Conservation (phyloP, 352 stramenopile species). For the Phytophthora rubi region DNA sequence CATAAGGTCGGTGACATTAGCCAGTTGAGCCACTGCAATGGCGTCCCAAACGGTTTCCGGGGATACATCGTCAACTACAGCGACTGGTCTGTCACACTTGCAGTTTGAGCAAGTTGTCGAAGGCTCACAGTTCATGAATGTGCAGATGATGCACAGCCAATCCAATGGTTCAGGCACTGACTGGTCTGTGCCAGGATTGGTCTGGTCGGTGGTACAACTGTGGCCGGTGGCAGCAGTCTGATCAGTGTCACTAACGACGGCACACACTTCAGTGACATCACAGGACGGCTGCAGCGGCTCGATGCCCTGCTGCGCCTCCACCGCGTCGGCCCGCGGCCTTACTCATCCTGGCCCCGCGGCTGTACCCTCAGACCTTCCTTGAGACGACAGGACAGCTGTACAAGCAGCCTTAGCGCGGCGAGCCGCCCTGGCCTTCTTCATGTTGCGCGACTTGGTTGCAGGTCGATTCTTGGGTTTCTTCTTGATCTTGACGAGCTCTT, state of each 20-base stretch:
- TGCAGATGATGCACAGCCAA: background rate
- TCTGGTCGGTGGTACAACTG: background rate
- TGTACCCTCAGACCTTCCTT: background rate
- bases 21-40: too few species aligned
- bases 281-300: background rate
- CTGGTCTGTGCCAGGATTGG: background rate
- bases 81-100: background rate
- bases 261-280: background rate
- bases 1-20: too few species aligned
- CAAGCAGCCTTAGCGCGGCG: background rate
- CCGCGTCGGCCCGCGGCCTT: background rate
- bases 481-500: background rate
- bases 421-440: background rate
- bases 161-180: background rate
- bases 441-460: background rate
- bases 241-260: background rate
- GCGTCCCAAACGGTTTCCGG: background rate
- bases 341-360: background rate
- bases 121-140: background rate
- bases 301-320: background rate
- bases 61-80: background rate
- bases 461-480: too few species aligned
- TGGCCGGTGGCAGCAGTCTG: background rate
- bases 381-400: background rate
- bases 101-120: background rate